Evolutionary conservation across 1,284 basidiomycete species (phyloP), one percentile per base, ranked within the genome.

Genomic region (Rhodotorula sp.): DNA sequence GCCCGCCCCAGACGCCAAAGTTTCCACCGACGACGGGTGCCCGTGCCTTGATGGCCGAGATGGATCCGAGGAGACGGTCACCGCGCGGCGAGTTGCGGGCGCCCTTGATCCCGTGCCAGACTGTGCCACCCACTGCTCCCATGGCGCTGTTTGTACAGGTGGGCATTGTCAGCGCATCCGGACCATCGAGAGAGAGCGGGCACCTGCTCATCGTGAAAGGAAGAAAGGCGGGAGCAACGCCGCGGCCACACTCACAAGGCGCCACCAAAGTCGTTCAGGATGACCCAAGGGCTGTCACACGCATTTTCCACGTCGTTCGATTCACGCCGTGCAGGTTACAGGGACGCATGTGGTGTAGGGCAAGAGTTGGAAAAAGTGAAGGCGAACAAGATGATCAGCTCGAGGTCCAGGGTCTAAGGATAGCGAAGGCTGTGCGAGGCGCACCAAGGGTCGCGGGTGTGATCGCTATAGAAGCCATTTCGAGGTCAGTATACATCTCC

Each of bases 81-180:
- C 97, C 97, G 81, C 90, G 86, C 69, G 95, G 95, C 72, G 93
- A 95, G 83, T 98, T 99, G 78, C 95, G 87, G 23, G 95, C 94
- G 71, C 95, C 97, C 83, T 99, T 99, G 80, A 98, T 95, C 76
- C 94, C 93, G 83, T 99, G 95, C 95, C 95, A 99, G 80, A 99
- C 94, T 77, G 92, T 93, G 78, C 95, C 93, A 78, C 94, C 94
- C 62, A 95, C 88, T 31, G 92, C 92, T 80, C 93, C 93, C 93
- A 95, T 95, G 49, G 93, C 88, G 80, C 68, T 66, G 62, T 52
- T 34, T 34, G 34, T 8, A 34, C 34, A 8, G 34, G 34, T 34
- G 14, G 18, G n/a, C n/a, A n/a, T 18, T 4, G n/a, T 19, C 47
- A 59, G 58, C 28, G 34, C 38, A 16, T 49, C 14, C 34, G 34